These are phyloP conservation scores for Spencermartinsiella ligniputridi DNA, from an alignment of 1,139 yeast genomes.

Conservation along the genomic window DNA sequence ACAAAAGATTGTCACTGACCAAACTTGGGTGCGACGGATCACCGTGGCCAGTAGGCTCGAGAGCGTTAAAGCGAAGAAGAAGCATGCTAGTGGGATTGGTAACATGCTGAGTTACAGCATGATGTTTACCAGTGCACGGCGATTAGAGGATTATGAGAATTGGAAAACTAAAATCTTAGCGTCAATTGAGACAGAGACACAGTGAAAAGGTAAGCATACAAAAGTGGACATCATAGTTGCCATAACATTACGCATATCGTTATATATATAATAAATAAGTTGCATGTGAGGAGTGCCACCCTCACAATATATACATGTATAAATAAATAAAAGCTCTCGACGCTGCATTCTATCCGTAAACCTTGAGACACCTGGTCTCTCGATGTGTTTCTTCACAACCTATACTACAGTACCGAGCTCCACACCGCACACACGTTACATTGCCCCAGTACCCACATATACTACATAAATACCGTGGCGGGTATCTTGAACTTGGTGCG, in stretches of 20 bases:
- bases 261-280: too few relatives aligned
- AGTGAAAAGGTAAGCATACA: too few relatives aligned
- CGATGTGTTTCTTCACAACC: conserved; percentile 36
- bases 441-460: conserved; percentile 42
- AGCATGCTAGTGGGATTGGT: conserved; percentile 28
- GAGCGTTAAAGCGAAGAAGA: conserved; percentile 15
- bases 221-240: too few relatives aligned
- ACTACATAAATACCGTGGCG: conserved; percentile 35
- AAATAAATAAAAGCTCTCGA: too few relatives aligned
- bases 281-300: too few relatives aligned
- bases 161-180: conserved; percentile 19
- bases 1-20: conserved; percentile 32
- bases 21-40: conserved; percentile 32
- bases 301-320: too few relatives aligned
- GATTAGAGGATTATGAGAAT: conserved; percentile 18
- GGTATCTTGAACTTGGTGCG: conserved; percentile 33
- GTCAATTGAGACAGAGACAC: neutral
- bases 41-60: conserved; percentile 23
- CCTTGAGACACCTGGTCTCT: conserved; percentile 39
- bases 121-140: conserved; percentile 19
- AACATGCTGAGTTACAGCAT: conserved; percentile 26
- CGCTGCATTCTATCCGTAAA: conserved; percentile 20
- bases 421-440: conserved; percentile 36
- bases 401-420: conserved; percentile 36
- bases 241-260: too few relatives aligned